Evolutionary conservation across 768 basidiomycete species (phyloP), one percentile per base, ranked within the genome.

Genomic region (Lactarius hatsudake): DNA sequence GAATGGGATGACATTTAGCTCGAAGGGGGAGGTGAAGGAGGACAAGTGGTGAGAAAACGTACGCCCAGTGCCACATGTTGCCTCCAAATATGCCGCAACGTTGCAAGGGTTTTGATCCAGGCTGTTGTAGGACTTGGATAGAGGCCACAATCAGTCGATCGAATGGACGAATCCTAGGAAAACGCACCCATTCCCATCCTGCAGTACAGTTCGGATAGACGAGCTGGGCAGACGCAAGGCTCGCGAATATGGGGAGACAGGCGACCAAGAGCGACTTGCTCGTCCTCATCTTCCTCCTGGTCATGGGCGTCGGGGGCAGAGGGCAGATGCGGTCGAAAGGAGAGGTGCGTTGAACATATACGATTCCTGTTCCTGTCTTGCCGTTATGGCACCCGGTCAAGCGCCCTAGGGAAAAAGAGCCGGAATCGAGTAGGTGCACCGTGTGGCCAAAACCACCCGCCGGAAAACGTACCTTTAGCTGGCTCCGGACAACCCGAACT

Each of bases 61-160:
- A 66, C 65, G 53, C 0, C 59, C 65, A 15, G 32, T 42, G 12
- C 34, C 28, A 28, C 64, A 65, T 2, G 40, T 20, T 5, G 53
- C 20, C 10, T 61, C 59, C 18, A 66, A 40, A 54, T 43, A 61
- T 30, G 54, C 54, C 18, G 59, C 59, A 28, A 66, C 42, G 5
- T 23, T 26, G 65, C 65, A 66, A 20, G 65, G 60, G 42, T 48
- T 66, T 56, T 66, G 65, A 45, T 7, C 8, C 38, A 61, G 32
- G 42, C 42, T 61, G 26, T 66, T 66, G 42, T 36, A 61, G 32
- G 65, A 45, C 65, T 66, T 32, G 58, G 40, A 15, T 7, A 8
- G 8, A 13, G 42, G 3, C 7, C 26, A n/a, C 30, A 20, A 48
- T 61, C 48, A 59, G 48, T 53, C 51, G 51, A 53, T 53, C 13